Evolutionary conservation across 495 filamentous ascomycete genomes (phyloP).

Genomic region (Neurospora terricola): DNA sequence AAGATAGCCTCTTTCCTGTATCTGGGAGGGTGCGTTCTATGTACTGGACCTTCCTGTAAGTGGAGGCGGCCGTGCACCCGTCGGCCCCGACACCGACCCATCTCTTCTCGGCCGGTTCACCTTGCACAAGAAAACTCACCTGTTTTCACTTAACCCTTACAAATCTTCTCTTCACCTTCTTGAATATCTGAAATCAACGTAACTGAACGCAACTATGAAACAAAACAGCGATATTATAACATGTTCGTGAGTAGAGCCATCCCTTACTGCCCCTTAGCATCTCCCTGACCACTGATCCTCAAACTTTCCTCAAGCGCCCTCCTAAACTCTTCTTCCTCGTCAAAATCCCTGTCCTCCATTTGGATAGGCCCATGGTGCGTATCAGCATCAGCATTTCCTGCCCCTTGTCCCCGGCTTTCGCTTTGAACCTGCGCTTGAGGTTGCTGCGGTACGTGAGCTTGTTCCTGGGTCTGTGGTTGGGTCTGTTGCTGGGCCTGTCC

Average conservation of each 20-base stretch:
- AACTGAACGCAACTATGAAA: not conserved
- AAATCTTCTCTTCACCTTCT: not conserved
- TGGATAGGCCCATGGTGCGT: not conserved
- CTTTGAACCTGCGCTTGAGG: not conserved
- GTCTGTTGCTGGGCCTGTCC: not conserved
- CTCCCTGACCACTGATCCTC: conserved; percentile 12
- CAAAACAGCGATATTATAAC: not conserved
- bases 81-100: not conserved
- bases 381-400: not conserved
- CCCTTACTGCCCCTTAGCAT: not conserved
- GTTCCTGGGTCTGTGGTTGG: not conserved
- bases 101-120: not conserved
- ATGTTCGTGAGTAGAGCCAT: not conserved
- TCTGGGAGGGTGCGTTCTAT: not conserved
- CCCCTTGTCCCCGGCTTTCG: not conserved
- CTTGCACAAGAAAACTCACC: not conserved
- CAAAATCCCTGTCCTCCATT: conserved; percentile 16
- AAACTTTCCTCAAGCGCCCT: conserved; percentile 40
- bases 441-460: not conserved
- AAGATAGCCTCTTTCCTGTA: not conserved
- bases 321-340: conserved; percentile 35
- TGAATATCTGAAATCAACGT: not conserved
- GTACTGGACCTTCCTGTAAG: not conserved
- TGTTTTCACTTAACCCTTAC: no score
- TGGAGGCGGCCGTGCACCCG: not conserved